Evolutionary conservation across 2,329 filamentous ascomycete genomes (phyloP).

Genomic region (Cladosporium sp.): DNA sequence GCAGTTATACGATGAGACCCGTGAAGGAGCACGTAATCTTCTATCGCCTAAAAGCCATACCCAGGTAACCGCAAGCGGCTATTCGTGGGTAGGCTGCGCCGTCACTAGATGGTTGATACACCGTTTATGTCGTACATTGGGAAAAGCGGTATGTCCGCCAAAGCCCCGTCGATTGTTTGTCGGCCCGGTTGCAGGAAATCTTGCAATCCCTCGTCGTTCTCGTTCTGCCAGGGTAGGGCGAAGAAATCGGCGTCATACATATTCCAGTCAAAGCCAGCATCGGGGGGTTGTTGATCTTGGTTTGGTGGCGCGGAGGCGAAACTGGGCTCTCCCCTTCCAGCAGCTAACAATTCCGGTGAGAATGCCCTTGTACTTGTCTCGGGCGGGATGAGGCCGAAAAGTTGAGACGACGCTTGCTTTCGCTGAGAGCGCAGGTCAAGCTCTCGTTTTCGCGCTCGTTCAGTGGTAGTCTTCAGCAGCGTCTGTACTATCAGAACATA

Average conservation of each 20-base stretch:
- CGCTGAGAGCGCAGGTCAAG: constrained; percentile 12
- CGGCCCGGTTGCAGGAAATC: constrained; percentile 24
- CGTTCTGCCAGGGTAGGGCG: constrained; percentile 22
- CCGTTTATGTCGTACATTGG: constrained; percentile 19
- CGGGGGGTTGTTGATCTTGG: neutral
- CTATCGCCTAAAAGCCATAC: neutral
- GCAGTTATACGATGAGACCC: neutral
- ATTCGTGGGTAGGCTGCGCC: too few species aligned
- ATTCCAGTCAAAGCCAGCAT: constrained; percentile 17
- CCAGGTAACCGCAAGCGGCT: too few species aligned
- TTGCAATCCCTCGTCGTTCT: constrained; percentile 23
- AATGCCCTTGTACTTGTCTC: neutral
- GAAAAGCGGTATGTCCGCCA: constrained; percentile 23
- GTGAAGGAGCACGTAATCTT: neutral
- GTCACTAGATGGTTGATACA: too few species aligned
- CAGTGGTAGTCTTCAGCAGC: constrained; percentile 19
- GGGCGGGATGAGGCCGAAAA: constrained; percentile 22
- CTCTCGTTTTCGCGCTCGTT: constrained; percentile 20
- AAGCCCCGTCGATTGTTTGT: constrained; percentile 19
- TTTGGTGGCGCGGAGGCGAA: neutral
- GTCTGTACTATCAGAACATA: constrained; percentile 23
- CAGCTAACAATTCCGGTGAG: neutral
- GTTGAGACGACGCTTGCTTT: constrained; percentile 23
- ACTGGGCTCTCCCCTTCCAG: neutral
- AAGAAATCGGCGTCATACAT: constrained; percentile 23